Base-by-base conservation (phyloP, 164 flowering plant species). In the Magnolia sinica region DNA sequence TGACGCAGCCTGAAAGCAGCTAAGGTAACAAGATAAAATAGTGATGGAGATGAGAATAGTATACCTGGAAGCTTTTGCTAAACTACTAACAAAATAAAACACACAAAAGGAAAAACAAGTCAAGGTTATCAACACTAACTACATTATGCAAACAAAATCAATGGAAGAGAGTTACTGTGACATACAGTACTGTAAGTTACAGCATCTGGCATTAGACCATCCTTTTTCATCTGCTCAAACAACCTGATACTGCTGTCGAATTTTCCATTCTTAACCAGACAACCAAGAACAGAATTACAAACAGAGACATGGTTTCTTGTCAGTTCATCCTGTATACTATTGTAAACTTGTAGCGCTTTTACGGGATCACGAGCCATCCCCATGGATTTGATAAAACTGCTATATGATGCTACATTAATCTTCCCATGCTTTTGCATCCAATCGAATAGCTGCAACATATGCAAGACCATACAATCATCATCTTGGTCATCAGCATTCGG, bases 1-100 rank as follows among this genome's bases (percentile, higher is more conserved):
- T 95, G 23, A 85, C 86, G 86, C 99, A 93, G 73, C 99, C 98
- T 82, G 90, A 74, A 83, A 95, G 92, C 73, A 95, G 88, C 98
- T 95, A 85, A 72, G 50, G 81, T 68, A 71, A 80, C 68, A 81
- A 73, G 75, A 79, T 37, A 76, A 49, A 78, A 73, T 22, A 59
- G 72, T 74, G 68, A 71, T 24, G 64, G 75, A 51, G 45, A 51
- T 63, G 14, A 64, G 74, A 9, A 22, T 9, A 55, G 31, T 16
- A 49, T 31, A 49, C 8, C 19, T 1, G 55, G 55, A 49, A 23
- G 8, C 52, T 22, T n/a, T 70, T 1, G 13, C 31, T 2, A 22
- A 14, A 27, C 3, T 74, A 22, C 7, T 10, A 19, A 61, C 58
- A 7, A 7, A 4, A 55, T 37, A 52, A 68, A 71, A 73, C 13